Percentiles rank a stretch among this genome's conserved stretches.
Evolutionary conservation across 257 asterid genomes (phyloP).

Genomic region (Solanum tarijense): DNA sequence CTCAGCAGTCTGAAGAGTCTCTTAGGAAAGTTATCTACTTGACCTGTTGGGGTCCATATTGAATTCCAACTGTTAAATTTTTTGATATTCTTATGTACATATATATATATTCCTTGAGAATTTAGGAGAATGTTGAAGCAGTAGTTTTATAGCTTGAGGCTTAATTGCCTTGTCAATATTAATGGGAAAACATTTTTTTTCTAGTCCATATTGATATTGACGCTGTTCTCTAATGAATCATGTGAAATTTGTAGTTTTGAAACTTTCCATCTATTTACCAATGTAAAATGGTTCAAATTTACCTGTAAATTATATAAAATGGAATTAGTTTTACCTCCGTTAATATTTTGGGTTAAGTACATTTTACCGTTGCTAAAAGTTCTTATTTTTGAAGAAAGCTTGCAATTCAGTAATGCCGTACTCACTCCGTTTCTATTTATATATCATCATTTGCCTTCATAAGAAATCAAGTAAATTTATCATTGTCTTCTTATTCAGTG

Average conservation of each 20-base stretch:
- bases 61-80: not conserved
- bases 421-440: no score
- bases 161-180: not conserved
- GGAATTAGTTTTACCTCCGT: no score
- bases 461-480: no score
- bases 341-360: no score
- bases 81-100: not conserved
- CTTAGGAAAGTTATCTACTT: constrained; percentile 18
- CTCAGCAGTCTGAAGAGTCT: constrained; percentile 11
- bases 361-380: no score
- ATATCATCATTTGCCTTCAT: no score
- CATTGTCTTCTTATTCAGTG: no score
- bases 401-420: no score
- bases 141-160: not conserved
- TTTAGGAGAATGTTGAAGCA: not conserved
- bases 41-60: constrained; percentile 25
- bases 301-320: not conserved
- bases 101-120: not conserved
- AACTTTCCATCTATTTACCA: not conserved
- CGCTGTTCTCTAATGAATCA: not conserved
- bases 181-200: not conserved
- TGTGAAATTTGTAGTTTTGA: not conserved
- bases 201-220: not conserved
- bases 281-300: not conserved
- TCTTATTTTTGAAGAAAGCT: no score